A percentile compares a stretch with the other conserved stretches of the same genome.
Evolutionary conservation across 305 asterid species (phyloP).

Genomic region (Ilex paraguariensis): DNA sequence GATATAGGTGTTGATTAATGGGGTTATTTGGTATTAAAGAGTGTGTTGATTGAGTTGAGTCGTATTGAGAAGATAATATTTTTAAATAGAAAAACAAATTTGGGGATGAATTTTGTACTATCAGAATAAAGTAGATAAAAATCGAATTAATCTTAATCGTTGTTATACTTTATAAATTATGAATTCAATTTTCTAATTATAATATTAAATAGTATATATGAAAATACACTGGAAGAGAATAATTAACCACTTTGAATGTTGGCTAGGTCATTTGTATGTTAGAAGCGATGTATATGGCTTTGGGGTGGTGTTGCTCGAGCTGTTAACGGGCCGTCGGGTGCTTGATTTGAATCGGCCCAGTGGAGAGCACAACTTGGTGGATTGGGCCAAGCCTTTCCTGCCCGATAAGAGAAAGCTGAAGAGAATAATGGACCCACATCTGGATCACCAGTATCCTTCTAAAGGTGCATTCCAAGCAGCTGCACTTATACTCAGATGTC

Average conservation of each 20-base stretch:
- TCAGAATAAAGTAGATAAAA: no score
- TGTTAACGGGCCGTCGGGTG: constrained; percentile 61
- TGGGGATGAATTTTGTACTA: not conserved
- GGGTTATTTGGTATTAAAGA: no score
- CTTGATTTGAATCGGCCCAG: constrained; percentile 51
- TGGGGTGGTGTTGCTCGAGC: constrained; percentile 70
- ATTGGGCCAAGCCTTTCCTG: constrained; percentile 65
- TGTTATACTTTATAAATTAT: no score
- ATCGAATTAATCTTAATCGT: no score
- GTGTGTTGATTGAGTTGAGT: not conserved
- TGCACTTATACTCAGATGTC: constrained; percentile 39
- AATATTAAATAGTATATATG: no score
- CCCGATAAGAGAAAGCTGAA: constrained; percentile 48
- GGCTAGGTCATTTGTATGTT: constrained; percentile 73
- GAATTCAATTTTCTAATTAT: no score
- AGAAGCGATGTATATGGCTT: constrained; percentile 84
- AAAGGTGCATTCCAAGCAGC: constrained; percentile 37
- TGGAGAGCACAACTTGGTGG: constrained; percentile 42
- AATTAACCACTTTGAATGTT: not conserved
- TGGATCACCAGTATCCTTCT: constrained; percentile 50
- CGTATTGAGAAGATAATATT: not conserved
- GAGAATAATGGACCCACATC: constrained; percentile 54
- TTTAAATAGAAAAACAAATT: no score
- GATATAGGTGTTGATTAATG: no score
- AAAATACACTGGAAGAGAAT: not conserved